Evolutionary conservation across 2,329 filamentous ascomycete species (phyloP).

Genomic region (Cytospora piceicola): DNA sequence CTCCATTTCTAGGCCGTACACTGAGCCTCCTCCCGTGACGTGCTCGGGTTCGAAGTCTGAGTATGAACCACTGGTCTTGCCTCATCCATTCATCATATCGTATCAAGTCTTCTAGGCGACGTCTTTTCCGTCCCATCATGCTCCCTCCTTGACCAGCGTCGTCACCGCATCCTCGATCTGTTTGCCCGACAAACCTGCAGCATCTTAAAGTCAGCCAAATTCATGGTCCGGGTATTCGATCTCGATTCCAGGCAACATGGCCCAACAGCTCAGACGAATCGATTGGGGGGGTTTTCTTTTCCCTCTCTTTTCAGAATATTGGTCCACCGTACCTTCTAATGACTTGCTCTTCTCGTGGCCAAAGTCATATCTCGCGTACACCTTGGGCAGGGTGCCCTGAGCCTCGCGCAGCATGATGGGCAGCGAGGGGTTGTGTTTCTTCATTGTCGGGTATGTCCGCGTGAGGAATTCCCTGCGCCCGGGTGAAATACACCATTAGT

Average conservation of each 20-base stretch:
- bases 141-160: slow-evolving; percentile 54
- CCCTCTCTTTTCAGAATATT: neutral
- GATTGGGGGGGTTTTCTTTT: neutral
- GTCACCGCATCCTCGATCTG: slow-evolving; percentile 64
- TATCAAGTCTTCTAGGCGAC: neutral
- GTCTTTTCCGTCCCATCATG: slow-evolving; percentile 24
- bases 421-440: slow-evolving; percentile 94
- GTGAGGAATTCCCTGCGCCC: slow-evolving; percentile 78
- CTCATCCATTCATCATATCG: neutral
- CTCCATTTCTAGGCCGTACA: neutral
- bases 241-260: no score
- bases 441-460: slow-evolving; percentile 95
- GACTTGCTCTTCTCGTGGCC: slow-evolving; percentile 61
- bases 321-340: slow-evolving; percentile 50
- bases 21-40: neutral
- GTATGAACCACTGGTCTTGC: neutral
- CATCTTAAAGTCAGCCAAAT: slow-evolving; percentile 21
- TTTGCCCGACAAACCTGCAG: slow-evolving; percentile 58
- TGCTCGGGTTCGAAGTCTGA: neutral
- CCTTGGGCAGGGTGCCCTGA: slow-evolving; percentile 76
- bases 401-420: slow-evolving; percentile 97
- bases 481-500: neutral
- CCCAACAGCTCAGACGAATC: no score
- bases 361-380: slow-evolving; percentile 84
- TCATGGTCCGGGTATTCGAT: no score